phyloP scores from a whole-genome alignment of 2,329 filamentous ascomycete species.

The Penicillium sp. region DNA sequence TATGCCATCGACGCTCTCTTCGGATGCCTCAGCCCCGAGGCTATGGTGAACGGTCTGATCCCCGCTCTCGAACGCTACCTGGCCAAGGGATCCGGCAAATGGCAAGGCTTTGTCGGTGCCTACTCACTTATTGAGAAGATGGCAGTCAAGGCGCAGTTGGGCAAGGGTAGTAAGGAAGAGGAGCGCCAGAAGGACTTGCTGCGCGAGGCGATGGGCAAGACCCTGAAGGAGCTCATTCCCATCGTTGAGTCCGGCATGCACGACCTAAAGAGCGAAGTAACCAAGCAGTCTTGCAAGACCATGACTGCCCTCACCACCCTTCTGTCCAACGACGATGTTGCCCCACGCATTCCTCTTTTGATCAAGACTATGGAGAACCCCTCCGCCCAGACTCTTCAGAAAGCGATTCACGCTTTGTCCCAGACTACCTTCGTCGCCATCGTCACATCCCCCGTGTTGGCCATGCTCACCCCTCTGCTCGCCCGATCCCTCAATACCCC shows the following conservation, averaged over 20 bases:
- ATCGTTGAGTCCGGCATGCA: constrained; percentile 92
- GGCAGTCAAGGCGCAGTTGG: constrained; percentile 90
- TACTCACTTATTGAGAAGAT: constrained; percentile 83
- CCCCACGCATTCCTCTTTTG: constrained; percentile 83
- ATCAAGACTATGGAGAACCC: constrained; percentile 95
- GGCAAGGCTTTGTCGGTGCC: constrained; percentile 91
- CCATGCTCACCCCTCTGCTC: constrained; percentile 87
- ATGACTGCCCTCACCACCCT: constrained; percentile 89
- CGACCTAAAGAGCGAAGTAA: constrained; percentile 81
- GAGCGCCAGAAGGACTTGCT: constrained; percentile 85
- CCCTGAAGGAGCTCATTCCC: constrained; percentile 79
- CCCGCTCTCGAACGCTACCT: constrained; percentile 74
- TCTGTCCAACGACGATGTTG: constrained; percentile 94
- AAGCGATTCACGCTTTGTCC: constrained; percentile 93
- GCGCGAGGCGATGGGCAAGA: constrained; percentile 79
- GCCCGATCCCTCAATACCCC: constrained; percentile 93
- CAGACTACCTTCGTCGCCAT: constrained; percentile 98
- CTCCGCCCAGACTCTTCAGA: constrained; percentile 80
- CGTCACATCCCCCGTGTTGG: constrained; percentile 92
- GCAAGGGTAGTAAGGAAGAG: constrained; percentile 77
- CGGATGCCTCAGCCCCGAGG: constrained; percentile 72
- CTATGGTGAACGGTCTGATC: constrained; percentile 76
- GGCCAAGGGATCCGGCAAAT: constrained; percentile 82
- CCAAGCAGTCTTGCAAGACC: constrained; percentile 83
- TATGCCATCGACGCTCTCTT: constrained; percentile 93